Conservation (phyloP, 495 filamentous ascomycete species). For the Oidiodendron maius region DNA sequence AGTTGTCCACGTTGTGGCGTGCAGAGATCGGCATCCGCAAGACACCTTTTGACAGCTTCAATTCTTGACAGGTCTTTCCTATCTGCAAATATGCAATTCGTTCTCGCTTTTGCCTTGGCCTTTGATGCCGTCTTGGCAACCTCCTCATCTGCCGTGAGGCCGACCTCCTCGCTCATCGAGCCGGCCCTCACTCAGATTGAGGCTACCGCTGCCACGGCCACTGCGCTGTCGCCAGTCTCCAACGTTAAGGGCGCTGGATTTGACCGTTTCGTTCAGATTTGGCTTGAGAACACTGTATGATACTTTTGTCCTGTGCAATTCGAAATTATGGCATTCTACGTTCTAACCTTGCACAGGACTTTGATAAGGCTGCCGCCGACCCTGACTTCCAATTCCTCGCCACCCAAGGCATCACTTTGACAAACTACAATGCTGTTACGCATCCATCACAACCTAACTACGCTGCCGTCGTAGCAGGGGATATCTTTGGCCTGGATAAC, state of each 20-base stretch:
- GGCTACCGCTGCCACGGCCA: constrained; percentile 25
- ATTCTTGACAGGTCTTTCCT: no score
- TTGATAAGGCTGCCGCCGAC: constrained; percentile 31
- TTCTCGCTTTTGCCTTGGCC: not conserved
- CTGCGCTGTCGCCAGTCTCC: constrained; percentile 43
- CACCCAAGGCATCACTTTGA: constrained; percentile 55
- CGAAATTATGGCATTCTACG: not conserved
- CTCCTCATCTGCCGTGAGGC: constrained; percentile 5
- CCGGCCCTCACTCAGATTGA: constrained; percentile 3
- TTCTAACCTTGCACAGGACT: constrained; percentile 30
- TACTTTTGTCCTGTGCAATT: constrained; percentile 21
- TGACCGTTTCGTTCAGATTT: constrained; percentile 60
- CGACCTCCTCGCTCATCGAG: constrained; percentile 6
- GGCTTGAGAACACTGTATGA: constrained; percentile 67
- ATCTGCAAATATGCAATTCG: no score
- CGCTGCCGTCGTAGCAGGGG: constrained; percentile 53
- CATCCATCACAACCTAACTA: constrained; percentile 74
- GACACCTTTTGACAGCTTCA: no score
- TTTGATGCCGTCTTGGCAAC: constrained; percentile 6
- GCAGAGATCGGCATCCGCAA: no score
- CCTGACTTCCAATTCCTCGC: constrained; percentile 43
- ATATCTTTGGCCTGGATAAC: constrained; percentile 64
- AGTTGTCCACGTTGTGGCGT: no score
- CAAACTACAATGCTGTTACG: constrained; percentile 57
- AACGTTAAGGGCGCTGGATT: constrained; percentile 59